phyloP scores from a whole-genome alignment of 2,329 filamentous ascomycete species.

The Hypoxylon sp. region DNA sequence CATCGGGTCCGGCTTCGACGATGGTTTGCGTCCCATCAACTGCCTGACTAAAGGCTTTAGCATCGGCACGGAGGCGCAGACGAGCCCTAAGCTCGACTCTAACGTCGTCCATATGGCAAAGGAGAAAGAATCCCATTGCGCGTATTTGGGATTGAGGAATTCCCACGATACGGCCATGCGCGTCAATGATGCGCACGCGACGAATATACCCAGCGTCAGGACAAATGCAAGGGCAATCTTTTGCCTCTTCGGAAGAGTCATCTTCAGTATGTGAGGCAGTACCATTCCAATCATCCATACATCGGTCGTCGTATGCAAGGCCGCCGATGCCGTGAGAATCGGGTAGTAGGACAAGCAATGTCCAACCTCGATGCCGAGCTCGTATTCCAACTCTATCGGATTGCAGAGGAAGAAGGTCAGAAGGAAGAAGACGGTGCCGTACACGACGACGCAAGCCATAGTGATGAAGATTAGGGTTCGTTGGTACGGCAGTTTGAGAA shows the following conservation, averaged over 20 bases:
- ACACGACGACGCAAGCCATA: conserved; percentile 23
- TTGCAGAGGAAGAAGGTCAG: conserved; percentile 37
- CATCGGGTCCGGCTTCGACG: conserved; percentile 24
- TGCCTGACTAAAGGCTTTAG: conserved; percentile 30
- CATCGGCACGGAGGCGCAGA: conserved; percentile 35
- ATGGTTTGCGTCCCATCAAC: conserved; percentile 28
- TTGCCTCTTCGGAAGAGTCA: conserved; percentile 29
- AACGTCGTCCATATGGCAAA: conserved; percentile 36
- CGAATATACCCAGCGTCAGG: conserved; percentile 34
- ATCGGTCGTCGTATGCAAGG: conserved; percentile 28
- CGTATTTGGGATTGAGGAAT: conserved; percentile 34
- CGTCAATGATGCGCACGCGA: conserved; percentile 33
- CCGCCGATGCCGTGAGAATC: conserved; percentile 33
- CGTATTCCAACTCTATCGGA: conserved; percentile 20
- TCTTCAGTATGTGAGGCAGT: conserved; percentile 33
- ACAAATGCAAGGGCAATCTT: conserved; percentile 32
- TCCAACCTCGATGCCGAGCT: conserved; percentile 32
- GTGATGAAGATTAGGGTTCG: conserved; percentile 26
- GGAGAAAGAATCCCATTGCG: conserved; percentile 32
- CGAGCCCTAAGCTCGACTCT: conserved; percentile 31
- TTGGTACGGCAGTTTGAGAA: conserved; percentile 33
- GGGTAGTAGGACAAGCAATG: conserved; percentile 30
- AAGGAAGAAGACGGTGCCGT: conserved; percentile 32
- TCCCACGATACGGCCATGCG: conserved; percentile 35
- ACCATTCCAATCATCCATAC: conserved; percentile 32